Evolutionary conservation across 495 filamentous ascomycete species (phyloP).

Genomic region (Xanthoparmelia taractica): DNA sequence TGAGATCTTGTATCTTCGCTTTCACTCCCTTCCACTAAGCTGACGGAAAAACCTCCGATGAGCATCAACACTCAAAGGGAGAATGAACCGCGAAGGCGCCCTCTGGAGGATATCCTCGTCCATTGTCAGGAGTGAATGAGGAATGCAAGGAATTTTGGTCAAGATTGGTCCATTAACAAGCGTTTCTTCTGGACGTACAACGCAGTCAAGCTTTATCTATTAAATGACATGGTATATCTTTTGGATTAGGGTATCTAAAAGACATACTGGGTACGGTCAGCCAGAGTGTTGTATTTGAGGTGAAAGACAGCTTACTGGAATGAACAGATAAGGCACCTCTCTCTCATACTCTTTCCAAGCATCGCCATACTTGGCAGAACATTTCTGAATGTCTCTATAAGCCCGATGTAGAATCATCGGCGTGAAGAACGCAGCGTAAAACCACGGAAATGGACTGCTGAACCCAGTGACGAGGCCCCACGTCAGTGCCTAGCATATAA

Average conservation of each 20-base stretch:
- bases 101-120: not conserved
- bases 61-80: not conserved
- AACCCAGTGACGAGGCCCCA: slow-evolving; percentile 63
- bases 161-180: not conserved
- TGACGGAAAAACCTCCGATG: not conserved
- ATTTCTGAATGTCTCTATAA: slow-evolving; percentile 74
- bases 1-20: not conserved
- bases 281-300: slow-evolving; percentile 12
- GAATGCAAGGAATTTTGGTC: not conserved
- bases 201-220: not conserved
- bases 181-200: not conserved
- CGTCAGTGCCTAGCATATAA: slow-evolving; percentile 34
- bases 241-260: slow-evolving; percentile 26
- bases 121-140: not conserved
- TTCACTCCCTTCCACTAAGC: not conserved
- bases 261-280: slow-evolving; percentile 28
- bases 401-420: slow-evolving; percentile 89
- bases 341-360: slow-evolving; percentile 86
- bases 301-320: slow-evolving; percentile 64
- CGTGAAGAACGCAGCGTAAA: slow-evolving; percentile 87
- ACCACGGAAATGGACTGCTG: slow-evolving; percentile 88
- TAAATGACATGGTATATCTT: not conserved
- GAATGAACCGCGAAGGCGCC: not conserved
- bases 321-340: slow-evolving; percentile 86
- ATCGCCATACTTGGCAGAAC: slow-evolving; percentile 82